Evolutionary conservation across 176 grass and related monocot species (phyloP).

Genomic region (Aegilops speltoides): DNA sequence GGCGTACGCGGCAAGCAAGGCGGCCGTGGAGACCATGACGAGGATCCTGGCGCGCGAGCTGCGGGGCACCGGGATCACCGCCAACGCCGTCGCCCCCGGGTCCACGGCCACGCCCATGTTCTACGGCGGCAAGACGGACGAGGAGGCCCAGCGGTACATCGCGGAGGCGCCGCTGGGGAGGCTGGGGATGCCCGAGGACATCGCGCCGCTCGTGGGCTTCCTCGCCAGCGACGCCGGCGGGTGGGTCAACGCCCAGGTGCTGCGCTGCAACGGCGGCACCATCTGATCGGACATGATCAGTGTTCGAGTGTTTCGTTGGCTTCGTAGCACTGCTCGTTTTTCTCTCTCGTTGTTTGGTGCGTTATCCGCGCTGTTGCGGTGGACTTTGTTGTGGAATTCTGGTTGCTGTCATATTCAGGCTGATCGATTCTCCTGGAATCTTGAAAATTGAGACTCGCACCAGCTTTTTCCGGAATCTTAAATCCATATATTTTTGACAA

Average conservation of each 20-base stretch:
- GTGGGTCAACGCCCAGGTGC: conserved; percentile 57
- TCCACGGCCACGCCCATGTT: conserved; percentile 62
- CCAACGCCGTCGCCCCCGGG: conserved; percentile 52
- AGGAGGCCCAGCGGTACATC: conserved; percentile 24
- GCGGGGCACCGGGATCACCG: conserved; percentile 51
- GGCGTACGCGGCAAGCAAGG: conserved; percentile 52
- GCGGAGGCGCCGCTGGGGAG: conserved; percentile 58
- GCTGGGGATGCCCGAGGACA: conserved; percentile 42
- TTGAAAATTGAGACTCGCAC: too few species aligned
- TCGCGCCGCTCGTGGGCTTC: conserved; percentile 55
- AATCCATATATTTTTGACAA: too few species aligned
- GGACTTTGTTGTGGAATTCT: background rate
- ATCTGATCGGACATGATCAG: conserved; percentile 17
- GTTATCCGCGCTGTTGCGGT: background rate
- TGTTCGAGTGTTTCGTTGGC: background rate
- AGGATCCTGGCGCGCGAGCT: conserved; percentile 52
- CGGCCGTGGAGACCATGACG: conserved; percentile 55
- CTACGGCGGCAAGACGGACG: conserved; percentile 54
- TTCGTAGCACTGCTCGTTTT: background rate
- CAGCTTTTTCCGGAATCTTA: too few species aligned
- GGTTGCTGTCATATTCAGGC: background rate
- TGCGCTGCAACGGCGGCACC: conserved; percentile 55
- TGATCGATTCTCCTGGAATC: too few species aligned
- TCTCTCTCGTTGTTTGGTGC: background rate
- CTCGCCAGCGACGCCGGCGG: conserved; percentile 48